phyloP scores from a whole-genome alignment of 2,329 filamentous ascomycete genomes.

The Sporothrix globosa region DNA sequence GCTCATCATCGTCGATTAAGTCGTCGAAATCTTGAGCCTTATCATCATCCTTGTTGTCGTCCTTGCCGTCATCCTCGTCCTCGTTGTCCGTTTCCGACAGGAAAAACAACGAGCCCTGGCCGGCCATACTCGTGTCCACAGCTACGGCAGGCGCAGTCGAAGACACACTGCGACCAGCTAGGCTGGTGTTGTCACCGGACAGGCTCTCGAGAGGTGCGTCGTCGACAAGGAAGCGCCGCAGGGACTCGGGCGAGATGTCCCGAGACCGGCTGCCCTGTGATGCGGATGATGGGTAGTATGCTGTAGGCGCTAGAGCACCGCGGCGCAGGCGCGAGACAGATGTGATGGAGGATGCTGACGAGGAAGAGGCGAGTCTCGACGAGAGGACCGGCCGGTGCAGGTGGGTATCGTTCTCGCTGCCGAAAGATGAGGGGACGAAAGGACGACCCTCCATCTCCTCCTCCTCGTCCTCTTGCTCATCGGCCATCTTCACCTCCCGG shows the following conservation, averaged over 20 bases:
- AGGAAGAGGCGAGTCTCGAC: conserved; percentile 35
- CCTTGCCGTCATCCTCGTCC: conserved; percentile 39
- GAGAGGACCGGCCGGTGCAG: conserved; percentile 40
- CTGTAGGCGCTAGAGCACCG: not conserved
- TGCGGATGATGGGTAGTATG: conserved; percentile 1
- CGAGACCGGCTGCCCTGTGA: conserved; percentile 44
- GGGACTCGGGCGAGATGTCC: conserved; percentile 60
- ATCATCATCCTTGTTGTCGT: conserved; percentile 50
- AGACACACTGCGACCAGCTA: not conserved
- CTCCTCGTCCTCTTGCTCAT: not conserved
- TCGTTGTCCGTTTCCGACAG: conserved; percentile 1
- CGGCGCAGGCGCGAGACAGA: conserved; percentile 25
- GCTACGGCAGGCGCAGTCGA: not conserved
- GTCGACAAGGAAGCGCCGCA: conserved; percentile 56
- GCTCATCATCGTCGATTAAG: conserved; percentile 52
- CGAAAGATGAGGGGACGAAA: not conserved
- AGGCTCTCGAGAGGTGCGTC: conserved; percentile 44
- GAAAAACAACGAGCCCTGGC: conserved; percentile 9
- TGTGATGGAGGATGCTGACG: conserved; percentile 24
- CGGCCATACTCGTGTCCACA: not conserved
- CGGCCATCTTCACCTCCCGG: conserved; percentile 12
- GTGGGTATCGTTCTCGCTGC: conserved; percentile 2
- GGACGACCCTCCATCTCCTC: not conserved
- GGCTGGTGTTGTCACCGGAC: not conserved
- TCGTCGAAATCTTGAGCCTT: not conserved